Evolutionary conservation across 1,284 basidiomycete genomes (phyloP), one percentile per base, ranked within the genome.

Genomic region (Afroboletus lepidellus): DNA sequence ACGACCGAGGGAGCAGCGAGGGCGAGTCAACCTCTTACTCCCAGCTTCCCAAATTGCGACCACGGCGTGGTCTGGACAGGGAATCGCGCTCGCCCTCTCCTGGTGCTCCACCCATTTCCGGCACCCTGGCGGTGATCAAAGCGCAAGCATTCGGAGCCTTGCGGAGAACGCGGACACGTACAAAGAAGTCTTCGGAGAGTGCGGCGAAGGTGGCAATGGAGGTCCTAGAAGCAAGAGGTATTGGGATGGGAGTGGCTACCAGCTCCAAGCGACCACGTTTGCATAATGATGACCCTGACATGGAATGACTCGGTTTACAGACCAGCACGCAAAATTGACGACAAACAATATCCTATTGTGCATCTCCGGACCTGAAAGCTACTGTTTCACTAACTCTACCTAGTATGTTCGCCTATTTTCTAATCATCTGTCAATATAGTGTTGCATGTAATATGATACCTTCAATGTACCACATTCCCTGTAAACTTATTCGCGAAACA

Each of bases 111-210:
- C 77, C 80, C 21, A 77, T 90, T 63, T 89, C 85, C 43, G 85
- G 87, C 27, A 92, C 90, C 25, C 78, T 92, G 44, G 88, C 90
- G 45, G 88, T 92, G 53, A 90, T 92, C 72, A 92, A 92, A 71
- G 89, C 89, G 38, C 88, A 91, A 66, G 85, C 90, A 30, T 92
- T 91, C 64, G 90, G 90, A 37, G 87, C 87, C 16, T 74, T 90
- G 59, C 84, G 90, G 48, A 77, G 89, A 66, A 87, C 88, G 50
- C 80, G 89, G 53, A 77, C 83, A 41, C 77, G 85, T 55, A 78
- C 81, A 46, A 90, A 86, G 72, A 85, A 81, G 67, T 74, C 82
- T 29, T 80, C 83, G 24, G 87, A 90, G 54, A 83, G 80, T 34
- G 85, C 86, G 37, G 81, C 84, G 13, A 87, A 83, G 70, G 84